phyloP scores from a whole-genome alignment of 768 basidiomycete genomes.

The Tulasnella calospora region DNA sequence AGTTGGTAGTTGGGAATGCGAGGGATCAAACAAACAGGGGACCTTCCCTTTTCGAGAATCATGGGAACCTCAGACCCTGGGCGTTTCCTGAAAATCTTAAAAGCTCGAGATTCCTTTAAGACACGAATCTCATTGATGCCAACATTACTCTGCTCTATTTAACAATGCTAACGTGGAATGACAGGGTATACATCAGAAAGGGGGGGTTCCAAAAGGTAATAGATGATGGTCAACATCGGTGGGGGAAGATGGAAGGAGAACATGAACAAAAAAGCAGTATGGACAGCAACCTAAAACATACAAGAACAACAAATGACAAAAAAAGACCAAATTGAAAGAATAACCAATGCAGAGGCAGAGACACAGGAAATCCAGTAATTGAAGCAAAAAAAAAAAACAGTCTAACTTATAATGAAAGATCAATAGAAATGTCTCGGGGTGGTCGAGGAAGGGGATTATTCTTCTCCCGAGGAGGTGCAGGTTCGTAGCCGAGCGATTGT shows the following conservation, averaged over 20 bases:
- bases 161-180: constrained; percentile 6
- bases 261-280: neutral
- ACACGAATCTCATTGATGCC: neutral
- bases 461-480: constrained; percentile 19
- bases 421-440: constrained; percentile 22
- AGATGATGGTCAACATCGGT: neutral
- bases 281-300: neutral
- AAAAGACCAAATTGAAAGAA: neutral
- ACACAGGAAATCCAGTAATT: constrained; percentile 1
- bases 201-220: neutral
- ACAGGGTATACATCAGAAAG: constrained; percentile 14
- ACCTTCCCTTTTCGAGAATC: neutral
- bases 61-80: neutral
- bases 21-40: constrained; percentile 5
- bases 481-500: constrained; percentile 1
- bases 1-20: neutral
- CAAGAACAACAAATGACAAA: neutral
- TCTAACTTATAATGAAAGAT: constrained; percentile 21
- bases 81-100: neutral
- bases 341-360: constrained; percentile 15
- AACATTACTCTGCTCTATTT: constrained; percentile 2
- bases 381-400: neutral
- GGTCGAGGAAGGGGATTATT: constrained; percentile 21
- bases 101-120: neutral
- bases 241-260: neutral